phyloP scores from a whole-genome alignment of 495 filamentous ascomycete genomes.

The Podospora fimiseda region DNA sequence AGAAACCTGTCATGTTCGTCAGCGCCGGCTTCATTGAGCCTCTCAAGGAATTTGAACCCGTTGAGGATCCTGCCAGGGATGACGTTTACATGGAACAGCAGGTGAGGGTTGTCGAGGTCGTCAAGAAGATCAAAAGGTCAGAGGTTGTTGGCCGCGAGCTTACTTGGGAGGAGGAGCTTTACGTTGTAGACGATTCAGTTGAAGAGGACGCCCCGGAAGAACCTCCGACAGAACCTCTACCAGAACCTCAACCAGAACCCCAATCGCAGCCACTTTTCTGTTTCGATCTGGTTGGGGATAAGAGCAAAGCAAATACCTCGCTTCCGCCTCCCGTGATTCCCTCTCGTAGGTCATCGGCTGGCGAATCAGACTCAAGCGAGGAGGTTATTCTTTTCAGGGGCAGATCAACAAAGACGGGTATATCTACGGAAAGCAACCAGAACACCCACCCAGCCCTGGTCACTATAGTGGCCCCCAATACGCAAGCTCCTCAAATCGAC shows the following conservation, averaged over 20 bases:
- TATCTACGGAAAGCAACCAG: not conserved
- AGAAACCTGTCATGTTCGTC: constrained; percentile 63
- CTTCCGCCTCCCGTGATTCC: constrained; percentile 7
- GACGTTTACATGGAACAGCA: too few relatives aligned
- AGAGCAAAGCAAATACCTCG: not conserved
- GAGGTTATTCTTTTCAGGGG: constrained; percentile 64
- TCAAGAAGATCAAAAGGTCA: not conserved
- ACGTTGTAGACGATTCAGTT: not conserved
- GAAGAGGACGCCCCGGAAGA: not conserved
- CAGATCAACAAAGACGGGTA: constrained; percentile 25
- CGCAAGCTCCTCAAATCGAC: not conserved
- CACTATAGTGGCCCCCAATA: not conserved
- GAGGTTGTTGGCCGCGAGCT: not conserved
- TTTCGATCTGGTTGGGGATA: constrained; percentile 21
- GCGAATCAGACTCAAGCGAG: constrained; percentile 51
- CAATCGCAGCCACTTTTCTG: constrained; percentile 25
- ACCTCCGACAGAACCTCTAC: constrained; percentile 1
- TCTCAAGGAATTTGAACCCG: constrained; percentile 34
- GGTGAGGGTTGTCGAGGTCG: not conserved
- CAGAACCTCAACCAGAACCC: too few relatives aligned
- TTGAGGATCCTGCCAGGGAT: too few relatives aligned
- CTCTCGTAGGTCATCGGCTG: constrained; percentile 27
- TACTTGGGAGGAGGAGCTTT: not conserved
- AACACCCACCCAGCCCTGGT: not conserved
- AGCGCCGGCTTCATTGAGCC: constrained; percentile 59